Evolutionary conservation across 2,329 filamentous ascomycete species (phyloP), one percentile per base, ranked within the genome.

Genomic region (Cladosporium sp.): DNA sequence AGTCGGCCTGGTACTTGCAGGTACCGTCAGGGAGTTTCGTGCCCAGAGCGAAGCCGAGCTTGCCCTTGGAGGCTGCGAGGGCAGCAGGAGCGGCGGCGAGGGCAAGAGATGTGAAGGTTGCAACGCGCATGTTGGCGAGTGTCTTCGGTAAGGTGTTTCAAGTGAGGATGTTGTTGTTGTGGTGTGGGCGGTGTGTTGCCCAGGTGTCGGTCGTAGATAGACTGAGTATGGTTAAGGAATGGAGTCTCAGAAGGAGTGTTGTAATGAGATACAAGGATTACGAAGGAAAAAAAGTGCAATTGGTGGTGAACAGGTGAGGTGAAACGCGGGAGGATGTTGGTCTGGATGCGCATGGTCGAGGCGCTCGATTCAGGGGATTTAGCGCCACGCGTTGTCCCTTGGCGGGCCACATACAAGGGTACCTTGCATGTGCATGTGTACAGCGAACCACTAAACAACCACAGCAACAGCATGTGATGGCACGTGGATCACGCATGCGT

Each of bases 11-110:
- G 43, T 78, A 78, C 79, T 91, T 91, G 84, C 89, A 91, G 48
- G 75, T 77, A 49, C 83, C 85, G 71, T 87, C 85, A 26, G 82
- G 64, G 69, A 85, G 85, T 75, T 89, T 88, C 71, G 87, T 85
- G 67, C 89, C 89, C 14, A 91, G 80, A 16, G 89, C 83, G 73
- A 90, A 90, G 60, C 89, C 89, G 67, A 90, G 79, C 32, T 76
- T 82, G 59, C 88, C 88, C 66, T 72, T 71, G 26, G 67, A 65
- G 18, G 69, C 67, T 26, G 73, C 73, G 3, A 76, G 66, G 16
- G 69, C 67, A 26, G 71, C 58, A 25, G 72, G 67, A 30, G 70
- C 67, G 23, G 70, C 66, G 43, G 66, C 71, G 58, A 74, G 69
- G 58, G 72, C 71, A 53, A 74, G 65, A 58, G 68, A 67, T 36